Evolutionary conservation across 1,139 yeast genomes (phyloP).

Genomic region (Ashbya aceris): DNA sequence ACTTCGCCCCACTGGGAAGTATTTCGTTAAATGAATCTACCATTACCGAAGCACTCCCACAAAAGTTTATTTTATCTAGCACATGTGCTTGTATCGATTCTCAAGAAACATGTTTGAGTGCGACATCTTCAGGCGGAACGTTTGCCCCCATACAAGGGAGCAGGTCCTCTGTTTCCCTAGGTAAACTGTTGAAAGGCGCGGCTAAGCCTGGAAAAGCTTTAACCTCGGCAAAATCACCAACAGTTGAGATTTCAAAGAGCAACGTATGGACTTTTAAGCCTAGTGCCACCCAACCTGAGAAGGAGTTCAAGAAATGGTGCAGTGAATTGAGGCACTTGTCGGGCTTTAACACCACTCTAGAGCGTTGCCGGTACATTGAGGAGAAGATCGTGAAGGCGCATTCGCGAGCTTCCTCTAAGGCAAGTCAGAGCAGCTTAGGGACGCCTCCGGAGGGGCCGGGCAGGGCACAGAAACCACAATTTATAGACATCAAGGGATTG

Average conservation of each 20-base stretch:
- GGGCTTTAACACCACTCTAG: slow-evolving; percentile 28
- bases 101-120: not conserved
- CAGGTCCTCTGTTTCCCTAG: slow-evolving; percentile 1
- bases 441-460: not conserved
- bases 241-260: slow-evolving; percentile 3
- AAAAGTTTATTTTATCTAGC: slow-evolving; percentile 26
- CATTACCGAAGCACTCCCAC: slow-evolving; percentile 30
- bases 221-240: slow-evolving; percentile 22
- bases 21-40: slow-evolving; percentile 34
- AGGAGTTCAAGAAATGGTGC: slow-evolving; percentile 38
- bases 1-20: slow-evolving; percentile 33
- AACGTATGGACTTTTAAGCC: slow-evolving; percentile 24
- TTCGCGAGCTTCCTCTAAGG: slow-evolving; percentile 6
- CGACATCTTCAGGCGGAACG: not conserved
- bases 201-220: slow-evolving; percentile 28
- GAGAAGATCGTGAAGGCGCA: slow-evolving; percentile 22
- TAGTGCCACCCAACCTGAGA: slow-evolving; percentile 29
- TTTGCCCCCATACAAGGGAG: not conserved
- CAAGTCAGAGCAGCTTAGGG: not conserved
- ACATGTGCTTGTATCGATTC: slow-evolving; percentile 14
- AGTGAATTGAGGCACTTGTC: slow-evolving; percentile 37
- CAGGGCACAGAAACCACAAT: slow-evolving; percentile 16
- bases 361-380: slow-evolving; percentile 30
- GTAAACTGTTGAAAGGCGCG: not conserved
- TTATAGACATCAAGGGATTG: slow-evolving; percentile 17